Conservation (phyloP, 192 early-diverging fungal species). For the Coemansia sp. region DNA sequence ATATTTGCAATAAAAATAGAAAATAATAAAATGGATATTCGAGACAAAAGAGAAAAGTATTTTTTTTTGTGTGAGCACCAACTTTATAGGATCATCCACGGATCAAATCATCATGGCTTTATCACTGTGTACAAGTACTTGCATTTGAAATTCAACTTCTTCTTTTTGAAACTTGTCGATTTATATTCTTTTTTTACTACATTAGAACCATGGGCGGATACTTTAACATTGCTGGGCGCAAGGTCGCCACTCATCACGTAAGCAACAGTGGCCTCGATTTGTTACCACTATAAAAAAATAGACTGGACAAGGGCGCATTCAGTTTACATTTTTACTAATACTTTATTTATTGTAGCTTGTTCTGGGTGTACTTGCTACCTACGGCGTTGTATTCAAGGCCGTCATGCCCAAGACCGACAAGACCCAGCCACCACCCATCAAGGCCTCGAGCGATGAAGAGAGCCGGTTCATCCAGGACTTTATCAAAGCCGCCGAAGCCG, state of each 20-base stretch:
- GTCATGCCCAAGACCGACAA: constrained; percentile 51
- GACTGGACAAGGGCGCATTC: background rate
- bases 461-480: constrained; percentile 56
- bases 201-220: constrained; percentile 40
- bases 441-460: constrained; percentile 50
- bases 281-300: background rate
- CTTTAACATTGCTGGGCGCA: constrained; percentile 58
- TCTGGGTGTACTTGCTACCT: constrained; percentile 46
- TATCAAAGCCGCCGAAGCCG: constrained; percentile 54
- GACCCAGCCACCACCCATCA: constrained; percentile 54
- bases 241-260: constrained; percentile 55
- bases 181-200: background rate
- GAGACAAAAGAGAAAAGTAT: too few relatives aligned
- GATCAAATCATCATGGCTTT: background rate
- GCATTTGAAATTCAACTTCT: background rate
- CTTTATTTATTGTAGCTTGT: constrained; percentile 41
- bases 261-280: constrained; percentile 12
- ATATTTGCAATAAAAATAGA: constrained; percentile 16
- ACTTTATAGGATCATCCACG: background rate
- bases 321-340: background rate
- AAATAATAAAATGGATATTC: background rate
- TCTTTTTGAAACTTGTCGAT: constrained; percentile 4
- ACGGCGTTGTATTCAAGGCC: constrained; percentile 44
- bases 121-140: background rate
- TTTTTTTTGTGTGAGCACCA: too few relatives aligned